Conservation (phyloP, 768 basidiomycete genomes). For the Flagelloscypha sp. region DNA sequence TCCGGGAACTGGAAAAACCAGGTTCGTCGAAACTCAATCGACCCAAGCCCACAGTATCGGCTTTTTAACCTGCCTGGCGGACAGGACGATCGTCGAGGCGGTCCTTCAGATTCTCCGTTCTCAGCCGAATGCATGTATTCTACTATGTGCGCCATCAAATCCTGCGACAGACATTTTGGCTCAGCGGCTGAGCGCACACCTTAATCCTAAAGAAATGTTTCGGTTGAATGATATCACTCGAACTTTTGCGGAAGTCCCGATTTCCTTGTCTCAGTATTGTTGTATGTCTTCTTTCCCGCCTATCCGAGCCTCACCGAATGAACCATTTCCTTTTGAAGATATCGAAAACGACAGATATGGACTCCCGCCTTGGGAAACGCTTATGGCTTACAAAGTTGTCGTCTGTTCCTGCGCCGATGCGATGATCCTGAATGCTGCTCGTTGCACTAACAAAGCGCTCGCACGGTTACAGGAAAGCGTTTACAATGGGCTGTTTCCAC, state of each 20-base stretch:
- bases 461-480: constrained; percentile 33
- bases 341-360: constrained; percentile 38
- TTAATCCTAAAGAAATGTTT: constrained; percentile 36
- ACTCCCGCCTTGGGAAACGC: constrained; percentile 35
- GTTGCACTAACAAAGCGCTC: constrained; percentile 34
- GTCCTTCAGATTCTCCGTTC: constrained; percentile 42
- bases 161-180: constrained; percentile 44
- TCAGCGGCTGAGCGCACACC: constrained; percentile 27
- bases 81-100: constrained; percentile 39
- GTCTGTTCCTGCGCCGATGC: constrained; percentile 41
- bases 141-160: constrained; percentile 45
- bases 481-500: constrained; percentile 29
- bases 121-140: constrained; percentile 37
- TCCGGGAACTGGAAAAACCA: constrained; percentile 47
- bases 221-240: constrained; percentile 40
- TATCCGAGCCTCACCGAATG: neutral
- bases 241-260: constrained; percentile 43
- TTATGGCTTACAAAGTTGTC: constrained; percentile 40
- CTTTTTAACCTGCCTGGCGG: neutral
- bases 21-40: constrained; percentile 16
- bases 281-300: constrained; percentile 23
- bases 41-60: neutral
- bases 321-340: constrained; percentile 19
- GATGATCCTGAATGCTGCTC: constrained; percentile 32
- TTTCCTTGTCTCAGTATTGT: constrained; percentile 36